These are phyloP conservation scores for Magnusiomyces tetraspermus DNA, from an alignment of 1,139 yeast genomes.

Conservation along the genomic window DNA sequence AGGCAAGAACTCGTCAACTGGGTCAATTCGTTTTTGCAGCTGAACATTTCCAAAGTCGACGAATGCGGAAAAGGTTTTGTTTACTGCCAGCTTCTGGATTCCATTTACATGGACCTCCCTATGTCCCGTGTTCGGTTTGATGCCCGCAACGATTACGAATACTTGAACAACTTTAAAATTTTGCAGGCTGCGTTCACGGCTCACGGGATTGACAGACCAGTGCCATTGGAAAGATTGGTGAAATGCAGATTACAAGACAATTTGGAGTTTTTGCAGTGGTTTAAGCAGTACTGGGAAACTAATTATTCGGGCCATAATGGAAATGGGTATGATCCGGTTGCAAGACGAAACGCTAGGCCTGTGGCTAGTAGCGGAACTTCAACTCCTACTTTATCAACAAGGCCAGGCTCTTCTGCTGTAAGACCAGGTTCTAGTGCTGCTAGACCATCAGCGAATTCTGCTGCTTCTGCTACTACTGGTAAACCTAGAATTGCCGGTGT, in stretches of 20 bases:
- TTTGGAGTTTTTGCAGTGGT: slow-evolving; percentile 89
- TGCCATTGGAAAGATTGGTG: slow-evolving; percentile 73
- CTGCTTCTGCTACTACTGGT: slow-evolving; percentile 15
- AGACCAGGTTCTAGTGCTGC: slow-evolving; percentile 21
- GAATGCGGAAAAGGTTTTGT: slow-evolving; percentile 96
- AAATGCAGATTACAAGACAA: slow-evolving; percentile 92
- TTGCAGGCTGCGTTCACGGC: slow-evolving; percentile 67
- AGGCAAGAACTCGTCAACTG: slow-evolving; percentile 77
- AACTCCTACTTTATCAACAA: slow-evolving; percentile 1
- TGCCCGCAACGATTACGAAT: slow-evolving; percentile 66
- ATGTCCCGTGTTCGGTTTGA: slow-evolving; percentile 66
- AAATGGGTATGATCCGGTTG: slow-evolving; percentile 58
- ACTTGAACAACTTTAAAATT: slow-evolving; percentile 70
- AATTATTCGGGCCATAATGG: slow-evolving; percentile 51
- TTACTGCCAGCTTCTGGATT: slow-evolving; percentile 84
- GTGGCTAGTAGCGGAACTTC: slow-evolving; percentile 5
- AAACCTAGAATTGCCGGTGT: neutral
- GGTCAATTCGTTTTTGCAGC: slow-evolving; percentile 63
- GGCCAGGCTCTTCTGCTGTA: slow-evolving; percentile 10
- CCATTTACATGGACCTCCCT: slow-evolving; percentile 73
- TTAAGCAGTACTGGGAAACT: slow-evolving; percentile 72
- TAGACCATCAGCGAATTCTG: slow-evolving; percentile 17
- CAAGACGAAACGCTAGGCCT: slow-evolving; percentile 3
- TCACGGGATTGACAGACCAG: slow-evolving; percentile 61
- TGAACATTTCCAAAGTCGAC: slow-evolving; percentile 70